Evolutionary conservation across 1,139 yeast species (phyloP).

Genomic region (Debaryomyces fabryi): DNA sequence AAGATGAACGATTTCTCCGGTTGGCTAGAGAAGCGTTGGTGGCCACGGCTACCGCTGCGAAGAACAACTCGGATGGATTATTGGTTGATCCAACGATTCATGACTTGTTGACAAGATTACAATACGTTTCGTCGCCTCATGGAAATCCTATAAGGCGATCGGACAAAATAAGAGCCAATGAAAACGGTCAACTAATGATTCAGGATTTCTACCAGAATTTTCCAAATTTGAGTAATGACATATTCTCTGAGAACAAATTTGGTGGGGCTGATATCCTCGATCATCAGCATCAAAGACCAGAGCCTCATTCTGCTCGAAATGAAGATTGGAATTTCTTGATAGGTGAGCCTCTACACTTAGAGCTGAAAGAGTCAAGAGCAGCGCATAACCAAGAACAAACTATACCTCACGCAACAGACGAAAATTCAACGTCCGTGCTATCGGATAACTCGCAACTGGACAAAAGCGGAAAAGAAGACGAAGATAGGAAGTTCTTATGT

Average conservation of each 20-base stretch:
- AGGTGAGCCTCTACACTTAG: slow-evolving; percentile 25
- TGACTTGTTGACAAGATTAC: slow-evolving; percentile 52
- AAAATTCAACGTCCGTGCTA: neutral
- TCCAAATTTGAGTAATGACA: slow-evolving; percentile 48
- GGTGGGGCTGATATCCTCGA: neutral
- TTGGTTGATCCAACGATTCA: slow-evolving; percentile 57
- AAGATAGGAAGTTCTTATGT: slow-evolving; percentile 44
- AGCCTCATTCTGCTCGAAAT: neutral
- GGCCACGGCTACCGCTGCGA: slow-evolving; percentile 44
- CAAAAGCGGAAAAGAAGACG: slow-evolving; percentile 5
- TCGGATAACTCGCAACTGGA: slow-evolving; percentile 4
- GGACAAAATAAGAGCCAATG: slow-evolving; percentile 39
- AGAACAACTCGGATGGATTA: slow-evolving; percentile 21
- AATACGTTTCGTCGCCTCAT: slow-evolving; percentile 59
- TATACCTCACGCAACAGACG: slow-evolving; percentile 6
- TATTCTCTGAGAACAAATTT: slow-evolving; percentile 25
- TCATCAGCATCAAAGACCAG: neutral
- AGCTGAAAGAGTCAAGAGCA: slow-evolving; percentile 11
- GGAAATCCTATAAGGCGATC: slow-evolving; percentile 47
- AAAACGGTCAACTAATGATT: slow-evolving; percentile 47
- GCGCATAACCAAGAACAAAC: slow-evolving; percentile 7
- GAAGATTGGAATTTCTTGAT: slow-evolving; percentile 43
- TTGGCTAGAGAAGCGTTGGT: slow-evolving; percentile 51
- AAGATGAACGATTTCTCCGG: slow-evolving; percentile 44
- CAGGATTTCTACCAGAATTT: slow-evolving; percentile 46